Conservation (phyloP, 495 filamentous ascomycete genomes). For the Halenospora varia region DNA sequence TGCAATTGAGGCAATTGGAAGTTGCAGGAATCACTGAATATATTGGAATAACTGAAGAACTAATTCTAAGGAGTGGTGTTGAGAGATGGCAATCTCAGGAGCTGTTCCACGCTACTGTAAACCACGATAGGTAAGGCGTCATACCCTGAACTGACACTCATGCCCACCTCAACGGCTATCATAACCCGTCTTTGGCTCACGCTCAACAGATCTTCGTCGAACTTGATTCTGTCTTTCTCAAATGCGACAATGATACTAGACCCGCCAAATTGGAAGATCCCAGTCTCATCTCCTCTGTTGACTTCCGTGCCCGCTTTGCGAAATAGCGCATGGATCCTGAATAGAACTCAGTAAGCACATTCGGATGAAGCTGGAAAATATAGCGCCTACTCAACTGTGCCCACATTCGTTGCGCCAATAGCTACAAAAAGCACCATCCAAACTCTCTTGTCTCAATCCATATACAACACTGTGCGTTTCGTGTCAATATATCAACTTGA, state of each 20-base stretch:
- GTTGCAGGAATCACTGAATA: too few relatives aligned
- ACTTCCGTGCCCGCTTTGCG: slow-evolving; percentile 74
- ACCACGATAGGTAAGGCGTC: too few relatives aligned
- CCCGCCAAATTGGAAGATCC: slow-evolving; percentile 96
- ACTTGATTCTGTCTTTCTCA: slow-evolving; percentile 79
- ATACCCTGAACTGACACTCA: too few relatives aligned
- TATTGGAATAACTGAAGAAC: too few relatives aligned
- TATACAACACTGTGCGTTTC: slow-evolving; percentile 81
- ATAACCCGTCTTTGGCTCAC: slow-evolving; percentile 9
- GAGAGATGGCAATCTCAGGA: too few relatives aligned
- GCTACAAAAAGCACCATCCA: slow-evolving; percentile 94
- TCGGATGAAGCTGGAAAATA: neutral
- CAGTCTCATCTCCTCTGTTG: slow-evolving; percentile 82
- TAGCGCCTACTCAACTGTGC: slow-evolving; percentile 52
- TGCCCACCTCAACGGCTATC: slow-evolving; percentile 30
- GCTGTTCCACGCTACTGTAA: too few relatives aligned
- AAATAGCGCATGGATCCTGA: slow-evolving; percentile 1
- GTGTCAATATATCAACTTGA: slow-evolving; percentile 90
- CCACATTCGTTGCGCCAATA: slow-evolving; percentile 98
- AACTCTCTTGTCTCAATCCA: slow-evolving; percentile 81
- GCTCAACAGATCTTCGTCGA: slow-evolving; percentile 66
- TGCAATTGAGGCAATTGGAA: too few relatives aligned
- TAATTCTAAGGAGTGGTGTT: too few relatives aligned
- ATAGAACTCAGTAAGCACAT: slow-evolving; percentile 63
- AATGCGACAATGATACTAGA: slow-evolving; percentile 85